A percentile compares a stretch with the other conserved stretches of the same genome.
Evolutionary conservation across 169 alveolate genomes (phyloP).

Genomic region (Perkinsus olseni): DNA sequence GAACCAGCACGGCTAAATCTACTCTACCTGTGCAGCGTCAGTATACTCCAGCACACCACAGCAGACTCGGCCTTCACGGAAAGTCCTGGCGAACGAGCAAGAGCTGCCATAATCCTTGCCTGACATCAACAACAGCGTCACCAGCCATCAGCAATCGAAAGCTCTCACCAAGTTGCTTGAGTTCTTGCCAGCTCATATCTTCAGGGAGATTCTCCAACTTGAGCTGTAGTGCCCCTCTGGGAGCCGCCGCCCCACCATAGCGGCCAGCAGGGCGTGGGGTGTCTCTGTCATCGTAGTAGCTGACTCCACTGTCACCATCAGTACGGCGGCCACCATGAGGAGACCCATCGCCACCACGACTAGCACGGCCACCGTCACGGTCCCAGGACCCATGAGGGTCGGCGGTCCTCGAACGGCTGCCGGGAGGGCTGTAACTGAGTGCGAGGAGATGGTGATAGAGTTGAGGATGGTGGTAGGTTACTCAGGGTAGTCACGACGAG

Average conservation of each 20-base stretch:
- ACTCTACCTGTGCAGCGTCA: not conserved
- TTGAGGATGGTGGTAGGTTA: not conserved
- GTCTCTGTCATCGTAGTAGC: not conserved
- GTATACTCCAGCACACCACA: not conserved
- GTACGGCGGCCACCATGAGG: not conserved
- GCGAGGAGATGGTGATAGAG: not conserved
- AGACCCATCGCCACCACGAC: no score
- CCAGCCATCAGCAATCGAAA: not conserved
- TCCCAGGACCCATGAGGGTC: not conserved
- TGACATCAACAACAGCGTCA: not conserved
- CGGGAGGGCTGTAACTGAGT: not conserved
- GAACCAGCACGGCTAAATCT: no score
- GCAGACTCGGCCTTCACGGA: not conserved
- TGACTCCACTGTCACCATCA: not conserved
- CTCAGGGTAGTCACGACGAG: not conserved
- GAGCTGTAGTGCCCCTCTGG: not conserved
- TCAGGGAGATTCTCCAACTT: not conserved
- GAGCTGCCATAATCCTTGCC: not conserved
- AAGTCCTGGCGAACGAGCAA: not conserved
- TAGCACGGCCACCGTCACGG: not conserved
- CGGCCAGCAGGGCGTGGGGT: not conserved
- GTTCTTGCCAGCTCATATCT: not conserved
- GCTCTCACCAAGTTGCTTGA: not conserved
- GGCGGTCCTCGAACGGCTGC: not conserved
- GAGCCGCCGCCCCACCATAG: not conserved